Percentiles rank a stretch among this genome's conserved stretches.
Conservation (phyloP, 2,329 filamentous ascomycete genomes). For the Stachybotrys elegans region DNA sequence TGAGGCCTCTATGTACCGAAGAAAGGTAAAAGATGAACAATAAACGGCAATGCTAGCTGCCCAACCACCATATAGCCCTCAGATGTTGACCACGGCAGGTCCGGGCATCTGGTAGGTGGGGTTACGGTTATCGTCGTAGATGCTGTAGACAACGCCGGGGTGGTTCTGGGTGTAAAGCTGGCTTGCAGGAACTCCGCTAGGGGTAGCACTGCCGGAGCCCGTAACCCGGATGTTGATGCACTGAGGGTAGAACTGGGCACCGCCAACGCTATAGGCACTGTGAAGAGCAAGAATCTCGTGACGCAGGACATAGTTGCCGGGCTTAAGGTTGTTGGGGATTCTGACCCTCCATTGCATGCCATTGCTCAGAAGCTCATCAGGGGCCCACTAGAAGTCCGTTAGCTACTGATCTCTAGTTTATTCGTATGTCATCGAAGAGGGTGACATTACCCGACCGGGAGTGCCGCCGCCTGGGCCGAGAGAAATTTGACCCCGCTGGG, state of each 20-base stretch:
- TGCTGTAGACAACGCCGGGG: background rate
- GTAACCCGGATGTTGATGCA: slow-evolving; percentile 2
- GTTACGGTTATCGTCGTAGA: background rate
- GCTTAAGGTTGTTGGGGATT: background rate
- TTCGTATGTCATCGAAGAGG: background rate
- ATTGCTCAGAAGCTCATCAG: background rate
- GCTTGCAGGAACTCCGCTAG: background rate
- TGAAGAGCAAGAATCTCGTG: slow-evolving; percentile 3
- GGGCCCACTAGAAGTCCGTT: background rate
- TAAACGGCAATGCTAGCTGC: too few relatives aligned
- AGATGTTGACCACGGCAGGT: background rate
- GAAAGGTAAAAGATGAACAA: too few relatives aligned
- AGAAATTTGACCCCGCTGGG: background rate
- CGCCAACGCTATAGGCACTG: background rate
- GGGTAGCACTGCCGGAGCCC: background rate
- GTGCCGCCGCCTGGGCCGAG: background rate
- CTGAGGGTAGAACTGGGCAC: slow-evolving; percentile 2
- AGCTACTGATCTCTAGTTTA: background rate
- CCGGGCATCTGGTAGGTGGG: slow-evolving; percentile 1
- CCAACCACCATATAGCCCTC: too few relatives aligned
- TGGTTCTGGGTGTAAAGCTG: background rate
- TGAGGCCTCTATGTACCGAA: too few relatives aligned
- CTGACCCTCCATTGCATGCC: background rate
- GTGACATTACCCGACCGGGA: background rate
- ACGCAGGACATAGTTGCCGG: slow-evolving; percentile 3